Base-by-base conservation (phyloP, 352 stramenopile genomes). In the Phytophthora citricola region DNA sequence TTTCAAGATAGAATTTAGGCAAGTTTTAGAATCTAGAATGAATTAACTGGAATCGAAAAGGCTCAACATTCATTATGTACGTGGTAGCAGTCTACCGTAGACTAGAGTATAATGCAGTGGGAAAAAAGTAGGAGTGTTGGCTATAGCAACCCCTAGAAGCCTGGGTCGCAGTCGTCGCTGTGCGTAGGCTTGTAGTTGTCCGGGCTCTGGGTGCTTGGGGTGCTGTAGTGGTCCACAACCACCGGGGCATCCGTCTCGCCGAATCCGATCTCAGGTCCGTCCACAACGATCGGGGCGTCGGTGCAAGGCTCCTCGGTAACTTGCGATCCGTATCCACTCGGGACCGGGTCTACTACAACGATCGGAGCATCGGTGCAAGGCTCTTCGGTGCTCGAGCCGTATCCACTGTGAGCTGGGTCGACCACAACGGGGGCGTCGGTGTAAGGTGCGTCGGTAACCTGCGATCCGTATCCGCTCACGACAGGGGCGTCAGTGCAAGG, bases 111-210 rank as follows among this genome's bases (percentile, higher is more conserved):
- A 40, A 20, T 58, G 38, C 51, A 62, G 27, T 48, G 20, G 48
- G 41, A 40, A 24, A 34, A 43, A 10, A 27, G 24, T 44, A 26
- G 11, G 11, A n/a, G 44, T 2, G 22, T 22, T 49, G 8, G 45
- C 27, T 51, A 34, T 34, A 34, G 26, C 45, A n/a, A 12, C 8
- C 14, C 24, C 3, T 60, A 71, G n/a, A 51, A 57, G 43, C 34
- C 43, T n/a, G 56, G 11, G 2, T 59, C 32, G 44, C 63, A 71
- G 48, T 71, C 63, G 41, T 66, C 39, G 6, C 20, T 34, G 10
- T 60, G 24, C 12, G 58, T 6, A 11, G 26, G 22, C 14, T 44
- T 47, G 6, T 49, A 40, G 29, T 29, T 49, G 20, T 9, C 29
- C 40, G 47, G 22, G 20, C 40, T 36, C 15, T 63, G 38, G 5